phyloP scores from a whole-genome alignment of 2,329 filamentous ascomycete genomes.

The Calycina herbarum region DNA sequence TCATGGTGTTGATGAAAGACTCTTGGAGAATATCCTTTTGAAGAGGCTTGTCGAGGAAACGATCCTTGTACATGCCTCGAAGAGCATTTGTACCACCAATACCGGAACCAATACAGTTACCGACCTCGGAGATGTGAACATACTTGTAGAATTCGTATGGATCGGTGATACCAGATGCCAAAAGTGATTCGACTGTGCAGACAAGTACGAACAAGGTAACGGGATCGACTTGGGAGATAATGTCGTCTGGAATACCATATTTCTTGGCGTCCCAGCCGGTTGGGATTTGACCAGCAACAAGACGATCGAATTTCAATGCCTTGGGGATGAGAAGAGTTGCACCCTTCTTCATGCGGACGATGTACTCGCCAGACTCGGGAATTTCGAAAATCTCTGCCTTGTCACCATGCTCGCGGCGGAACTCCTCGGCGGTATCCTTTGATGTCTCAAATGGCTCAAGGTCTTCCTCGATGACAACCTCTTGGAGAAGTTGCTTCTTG shows the following conservation, averaged over 20 bases:
- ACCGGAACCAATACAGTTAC: slow-evolving; percentile 97
- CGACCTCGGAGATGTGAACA: slow-evolving; percentile 94
- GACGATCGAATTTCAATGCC: slow-evolving; percentile 92
- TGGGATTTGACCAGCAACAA: slow-evolving; percentile 94
- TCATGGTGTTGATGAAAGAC: slow-evolving; percentile 99
- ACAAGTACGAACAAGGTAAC: slow-evolving; percentile 95
- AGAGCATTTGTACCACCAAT: slow-evolving; percentile 93
- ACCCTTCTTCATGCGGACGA: slow-evolving; percentile 91
- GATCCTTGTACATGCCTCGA: slow-evolving; percentile 97
- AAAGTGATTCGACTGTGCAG: slow-evolving; percentile 85
- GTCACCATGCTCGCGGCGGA: slow-evolving; percentile 94
- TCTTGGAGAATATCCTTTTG: slow-evolving; percentile 99
- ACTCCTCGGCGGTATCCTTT: slow-evolving; percentile 96
- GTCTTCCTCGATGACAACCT: slow-evolving; percentile 96
- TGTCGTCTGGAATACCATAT: slow-evolving; percentile 96
- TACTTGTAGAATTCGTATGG: slow-evolving; percentile 99
- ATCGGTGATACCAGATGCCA: slow-evolving; percentile 94
- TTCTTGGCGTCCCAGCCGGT: slow-evolving; percentile 96
- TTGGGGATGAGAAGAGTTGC: slow-evolving; percentile 95
- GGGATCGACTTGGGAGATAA: slow-evolving; percentile 95
- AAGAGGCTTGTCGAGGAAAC: slow-evolving; percentile 92
- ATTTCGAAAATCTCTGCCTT: slow-evolving; percentile 98
- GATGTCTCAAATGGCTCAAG: slow-evolving; percentile 96
- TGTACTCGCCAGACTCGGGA: slow-evolving; percentile 89
- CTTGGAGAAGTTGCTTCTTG: slow-evolving; percentile 97